These are phyloP conservation scores for Colletotrichum sp. DNA, from an alignment of 2,329 filamentous ascomycete species.

Conservation along the genomic window DNA sequence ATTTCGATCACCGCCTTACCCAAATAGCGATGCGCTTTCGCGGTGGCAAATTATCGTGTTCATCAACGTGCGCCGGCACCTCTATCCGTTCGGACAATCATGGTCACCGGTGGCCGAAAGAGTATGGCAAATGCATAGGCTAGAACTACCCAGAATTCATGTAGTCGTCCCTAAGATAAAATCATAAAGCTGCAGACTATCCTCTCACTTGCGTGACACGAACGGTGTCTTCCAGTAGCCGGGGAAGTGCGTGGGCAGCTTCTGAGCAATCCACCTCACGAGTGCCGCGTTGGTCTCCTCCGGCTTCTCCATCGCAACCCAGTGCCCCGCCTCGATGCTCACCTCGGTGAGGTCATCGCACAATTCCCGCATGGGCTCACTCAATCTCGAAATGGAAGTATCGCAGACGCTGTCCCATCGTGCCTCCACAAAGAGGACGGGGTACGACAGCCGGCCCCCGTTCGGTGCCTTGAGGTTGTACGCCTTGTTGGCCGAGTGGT, in stretches of 20 bases:
- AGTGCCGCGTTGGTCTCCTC: slow-evolving; percentile 28
- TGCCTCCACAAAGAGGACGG: slow-evolving; percentile 37
- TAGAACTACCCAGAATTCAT: background rate
- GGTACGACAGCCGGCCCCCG: slow-evolving; percentile 39
- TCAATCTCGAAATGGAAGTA: slow-evolving; percentile 35
- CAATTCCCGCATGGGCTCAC: slow-evolving; percentile 35
- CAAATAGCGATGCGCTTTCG: background rate
- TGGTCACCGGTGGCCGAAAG: background rate
- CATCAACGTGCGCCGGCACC: background rate
- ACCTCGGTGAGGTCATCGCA: slow-evolving; percentile 43
- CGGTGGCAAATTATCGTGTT: background rate
- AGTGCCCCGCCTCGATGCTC: slow-evolving; percentile 37
- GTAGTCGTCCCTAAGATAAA: background rate
- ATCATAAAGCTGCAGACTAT: background rate
- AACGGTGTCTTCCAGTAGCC: slow-evolving; percentile 15
- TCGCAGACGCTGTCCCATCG: slow-evolving; percentile 42
- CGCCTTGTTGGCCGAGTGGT: slow-evolving; percentile 44
- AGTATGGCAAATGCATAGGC: background rate
- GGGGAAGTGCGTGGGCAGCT: slow-evolving; percentile 21
- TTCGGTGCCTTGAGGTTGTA: slow-evolving; percentile 34
- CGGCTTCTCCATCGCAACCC: slow-evolving; percentile 34
- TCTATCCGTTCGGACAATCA: background rate
- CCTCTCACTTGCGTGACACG: background rate
- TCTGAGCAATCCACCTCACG: slow-evolving; percentile 25
- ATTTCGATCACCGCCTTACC: background rate